A percentile compares a stretch with the other conserved stretches of the same genome.
Evolutionary conservation across 2,329 filamentous ascomycete species (phyloP).

Genomic region (Elsinoe batatas): DNA sequence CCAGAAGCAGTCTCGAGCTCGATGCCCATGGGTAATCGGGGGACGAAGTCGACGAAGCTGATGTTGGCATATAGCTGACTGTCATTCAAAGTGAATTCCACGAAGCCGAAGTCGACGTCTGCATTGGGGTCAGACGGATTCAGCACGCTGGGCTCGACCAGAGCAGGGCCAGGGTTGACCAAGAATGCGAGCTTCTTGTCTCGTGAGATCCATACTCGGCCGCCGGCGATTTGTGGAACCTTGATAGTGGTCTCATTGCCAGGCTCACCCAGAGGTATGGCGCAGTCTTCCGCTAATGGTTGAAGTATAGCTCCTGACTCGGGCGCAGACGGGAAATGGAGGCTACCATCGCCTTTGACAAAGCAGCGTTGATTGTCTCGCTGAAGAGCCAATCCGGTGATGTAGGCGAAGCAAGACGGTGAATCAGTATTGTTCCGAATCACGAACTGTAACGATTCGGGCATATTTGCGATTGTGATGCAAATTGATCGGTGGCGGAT

Average conservation of each 20-base stretch:
- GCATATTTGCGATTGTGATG: constrained; percentile 21
- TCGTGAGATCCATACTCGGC: constrained; percentile 29
- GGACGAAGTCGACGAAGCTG: constrained; percentile 26
- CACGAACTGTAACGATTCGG: constrained; percentile 26
- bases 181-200: constrained; percentile 28
- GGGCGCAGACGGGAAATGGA: constrained; percentile 27
- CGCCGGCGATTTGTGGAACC: constrained; percentile 31
- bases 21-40: constrained; percentile 33
- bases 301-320: constrained; percentile 22
- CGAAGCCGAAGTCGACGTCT: constrained; percentile 35
- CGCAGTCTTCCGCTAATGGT: constrained; percentile 27
- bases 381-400: constrained; percentile 30
- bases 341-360: constrained; percentile 27
- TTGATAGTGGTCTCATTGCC: constrained; percentile 26
- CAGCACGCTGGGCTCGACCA: constrained; percentile 42
- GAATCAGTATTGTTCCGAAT: constrained; percentile 28
- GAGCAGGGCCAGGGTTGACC: constrained; percentile 26
- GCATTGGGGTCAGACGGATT: constrained; percentile 32
- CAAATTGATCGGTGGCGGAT: no score
- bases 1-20: constrained; percentile 31
- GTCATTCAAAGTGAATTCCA: constrained; percentile 39
- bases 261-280: constrained; percentile 27
- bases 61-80: constrained; percentile 36
- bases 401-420: constrained; percentile 26
- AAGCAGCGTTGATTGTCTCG: constrained; percentile 25